Evolutionary conservation across 2,329 filamentous ascomycete genomes (phyloP).

Genomic region (Trichoderma sp.): DNA sequence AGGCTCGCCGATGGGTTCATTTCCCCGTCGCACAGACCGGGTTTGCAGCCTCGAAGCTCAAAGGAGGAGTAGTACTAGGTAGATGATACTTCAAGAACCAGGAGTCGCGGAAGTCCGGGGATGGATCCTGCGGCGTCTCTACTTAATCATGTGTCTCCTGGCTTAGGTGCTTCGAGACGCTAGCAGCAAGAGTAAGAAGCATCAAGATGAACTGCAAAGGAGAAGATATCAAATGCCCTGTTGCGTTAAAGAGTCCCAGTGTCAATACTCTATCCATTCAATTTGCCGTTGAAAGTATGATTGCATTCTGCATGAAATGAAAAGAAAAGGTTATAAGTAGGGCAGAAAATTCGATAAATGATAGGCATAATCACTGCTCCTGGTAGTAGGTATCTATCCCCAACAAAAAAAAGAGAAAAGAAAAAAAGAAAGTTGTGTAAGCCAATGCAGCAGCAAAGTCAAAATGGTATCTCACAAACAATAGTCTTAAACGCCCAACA

Average conservation of each 20-base stretch:
- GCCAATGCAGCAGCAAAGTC: background rate
- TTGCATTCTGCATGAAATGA: background rate
- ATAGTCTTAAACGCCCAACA: background rate
- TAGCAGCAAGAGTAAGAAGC: background rate
- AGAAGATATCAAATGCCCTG: background rate
- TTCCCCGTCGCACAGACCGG: background rate
- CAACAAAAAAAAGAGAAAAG: background rate
- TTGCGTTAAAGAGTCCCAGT: background rate
- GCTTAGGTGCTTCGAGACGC: background rate
- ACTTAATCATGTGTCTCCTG: background rate
- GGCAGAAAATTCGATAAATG: background rate
- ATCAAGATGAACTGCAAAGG: background rate
- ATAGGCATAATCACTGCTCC: background rate
- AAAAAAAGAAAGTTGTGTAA: background rate
- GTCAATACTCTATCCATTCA: background rate
- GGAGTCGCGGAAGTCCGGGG: background rate
- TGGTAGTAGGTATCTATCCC: background rate
- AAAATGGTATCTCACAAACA: slow-evolving; percentile 16
- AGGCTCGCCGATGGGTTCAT: background rate
- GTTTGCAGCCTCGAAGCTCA: background rate
- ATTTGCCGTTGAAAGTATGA: background rate
- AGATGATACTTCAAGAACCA: background rate
- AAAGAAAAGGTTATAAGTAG: background rate
- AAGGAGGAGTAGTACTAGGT: background rate
- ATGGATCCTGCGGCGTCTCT: background rate